Base-by-base conservation (phyloP, 2,329 filamentous ascomycete genomes). In the Trichophyton verrucosum region DNA sequence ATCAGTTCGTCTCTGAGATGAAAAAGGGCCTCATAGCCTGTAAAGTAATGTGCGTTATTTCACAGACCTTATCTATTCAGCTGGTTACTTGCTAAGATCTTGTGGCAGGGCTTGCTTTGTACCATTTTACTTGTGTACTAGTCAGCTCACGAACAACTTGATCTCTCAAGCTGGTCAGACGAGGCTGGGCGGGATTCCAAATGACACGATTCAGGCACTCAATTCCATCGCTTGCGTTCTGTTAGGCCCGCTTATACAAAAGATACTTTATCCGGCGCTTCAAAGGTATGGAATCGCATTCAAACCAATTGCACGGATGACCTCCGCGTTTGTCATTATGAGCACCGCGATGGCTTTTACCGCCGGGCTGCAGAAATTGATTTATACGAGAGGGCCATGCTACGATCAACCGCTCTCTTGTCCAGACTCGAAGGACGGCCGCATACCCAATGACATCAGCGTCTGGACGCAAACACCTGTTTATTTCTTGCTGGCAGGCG, bases 201-300 rank as follows among this genome's bases (percentile, higher is more conserved):
- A 86, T 67, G 85, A 87, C 68, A 72, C 86, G 7, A 73, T 87
- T 33, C 73, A 76, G 60, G 81, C 84, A 68, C 75, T 86, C 62
- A 82, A 85, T 66, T 78, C 82, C 0, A 71, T 87, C 47, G 76
- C 78, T 30, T 81, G 85, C 62, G 79, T 87, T 62, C 71, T 86
- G 15, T 72, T 80, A 55, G 78, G 80, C 2, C 80, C 80, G 0
- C 68, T 84, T 47, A 76, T 82, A 69, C 49, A 55, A 20, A 44
- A 33, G 2, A 51, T 78, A n/a, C 62, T 87, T 15, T 87, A 86
- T 65, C 83, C 84, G 0, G 69, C 76, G 22, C 76, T 87, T 3
- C 74, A 77, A 60, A 78, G 75, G 61, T 65, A 67, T 30, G 74
- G 76, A 13, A 80, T 86, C 66, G 73, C 75, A 47, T 85, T 86